Conservation (phyloP, 2,329 filamentous ascomycete genomes). For the Canariomyces notabilis region DNA sequence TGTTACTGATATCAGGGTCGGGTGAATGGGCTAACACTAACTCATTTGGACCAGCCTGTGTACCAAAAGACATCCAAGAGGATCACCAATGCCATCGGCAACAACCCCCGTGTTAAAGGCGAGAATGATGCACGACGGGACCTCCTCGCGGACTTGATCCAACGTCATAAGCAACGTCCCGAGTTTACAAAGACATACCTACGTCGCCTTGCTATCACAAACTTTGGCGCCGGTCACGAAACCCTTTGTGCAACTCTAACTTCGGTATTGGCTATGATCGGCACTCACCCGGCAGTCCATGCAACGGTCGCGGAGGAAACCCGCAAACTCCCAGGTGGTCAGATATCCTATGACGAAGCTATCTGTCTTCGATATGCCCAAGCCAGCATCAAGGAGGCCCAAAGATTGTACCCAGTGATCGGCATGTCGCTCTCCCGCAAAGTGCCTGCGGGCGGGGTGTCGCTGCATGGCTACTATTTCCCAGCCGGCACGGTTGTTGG, state of each 20-base stretch:
- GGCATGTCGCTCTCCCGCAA: slow-evolving; percentile 47
- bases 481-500: slow-evolving; percentile 45
- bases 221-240: slow-evolving; percentile 53
- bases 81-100: slow-evolving; percentile 13
- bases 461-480: slow-evolving; percentile 37
- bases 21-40: neutral
- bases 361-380: slow-evolving; percentile 33
- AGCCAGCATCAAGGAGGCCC: slow-evolving; percentile 47
- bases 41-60: slow-evolving; percentile 20
- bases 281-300: slow-evolving; percentile 33
- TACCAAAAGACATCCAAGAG: slow-evolving; percentile 28
- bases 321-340: slow-evolving; percentile 4
- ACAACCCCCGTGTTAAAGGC: neutral
- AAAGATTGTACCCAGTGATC: slow-evolving; percentile 47
- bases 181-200: slow-evolving; percentile 45
- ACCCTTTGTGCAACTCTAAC: slow-evolving; percentile 50
- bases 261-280: slow-evolving; percentile 44
- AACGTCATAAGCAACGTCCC: slow-evolving; percentile 40
- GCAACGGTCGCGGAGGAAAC: slow-evolving; percentile 30
- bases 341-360: slow-evolving; percentile 24
- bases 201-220: slow-evolving; percentile 48
- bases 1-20: slow-evolving; percentile 15
- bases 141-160: slow-evolving; percentile 43
- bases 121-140: slow-evolving; percentile 32
- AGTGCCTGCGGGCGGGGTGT: slow-evolving; percentile 35